A percentile compares a stretch with the other conserved stretches of the same genome.
Conservation (phyloP, 208 protist genomes). For the Herpetomonas samuelpessoai region DNA sequence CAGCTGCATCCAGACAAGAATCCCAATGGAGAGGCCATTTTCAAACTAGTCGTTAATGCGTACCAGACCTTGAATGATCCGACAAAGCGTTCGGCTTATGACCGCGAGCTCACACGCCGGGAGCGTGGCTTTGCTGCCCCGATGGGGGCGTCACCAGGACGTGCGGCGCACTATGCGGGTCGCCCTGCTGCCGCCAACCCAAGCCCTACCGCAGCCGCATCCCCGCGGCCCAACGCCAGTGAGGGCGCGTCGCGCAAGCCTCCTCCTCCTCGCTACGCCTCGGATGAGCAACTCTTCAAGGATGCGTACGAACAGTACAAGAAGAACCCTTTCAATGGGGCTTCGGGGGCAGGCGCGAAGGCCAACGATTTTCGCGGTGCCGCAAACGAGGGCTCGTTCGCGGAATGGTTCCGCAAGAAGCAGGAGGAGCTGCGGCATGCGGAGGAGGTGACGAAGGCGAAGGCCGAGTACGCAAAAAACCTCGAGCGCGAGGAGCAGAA, state of each 20-base stretch:
- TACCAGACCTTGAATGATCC: slow-evolving; percentile 79
- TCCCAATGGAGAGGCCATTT: slow-evolving; percentile 77
- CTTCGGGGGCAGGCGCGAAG: slow-evolving; percentile 6
- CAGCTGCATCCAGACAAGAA: slow-evolving; percentile 91
- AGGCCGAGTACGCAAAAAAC: slow-evolving; percentile 67
- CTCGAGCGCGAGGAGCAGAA: slow-evolving; percentile 72
- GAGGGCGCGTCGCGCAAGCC: slow-evolving; percentile 18
- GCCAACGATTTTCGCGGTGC: slow-evolving; percentile 36
- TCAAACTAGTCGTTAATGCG: slow-evolving; percentile 78
- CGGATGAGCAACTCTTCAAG: slow-evolving; percentile 76
- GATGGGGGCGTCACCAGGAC: slow-evolving; percentile 3
- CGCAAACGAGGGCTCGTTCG: slow-evolving; percentile 50
- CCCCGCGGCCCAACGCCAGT: not conserved
- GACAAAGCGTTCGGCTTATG: slow-evolving; percentile 67
- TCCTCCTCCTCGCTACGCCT: slow-evolving; percentile 26
- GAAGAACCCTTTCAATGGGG: slow-evolving; percentile 36
- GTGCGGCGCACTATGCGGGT: not conserved
- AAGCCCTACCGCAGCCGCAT: not conserved
- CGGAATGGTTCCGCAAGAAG: slow-evolving; percentile 83
- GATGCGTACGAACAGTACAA: slow-evolving; percentile 81
- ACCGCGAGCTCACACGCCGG: slow-evolving; percentile 51
- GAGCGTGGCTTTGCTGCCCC: slow-evolving; percentile 31
- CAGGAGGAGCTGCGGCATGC: slow-evolving; percentile 74
- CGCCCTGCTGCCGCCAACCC: slow-evolving; percentile 1
- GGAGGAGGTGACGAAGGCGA: slow-evolving; percentile 66